Evolutionary conservation across 257 asterid species (phyloP), one percentile per base, ranked within the genome.

Genomic region (Forsythia suspensa): DNA sequence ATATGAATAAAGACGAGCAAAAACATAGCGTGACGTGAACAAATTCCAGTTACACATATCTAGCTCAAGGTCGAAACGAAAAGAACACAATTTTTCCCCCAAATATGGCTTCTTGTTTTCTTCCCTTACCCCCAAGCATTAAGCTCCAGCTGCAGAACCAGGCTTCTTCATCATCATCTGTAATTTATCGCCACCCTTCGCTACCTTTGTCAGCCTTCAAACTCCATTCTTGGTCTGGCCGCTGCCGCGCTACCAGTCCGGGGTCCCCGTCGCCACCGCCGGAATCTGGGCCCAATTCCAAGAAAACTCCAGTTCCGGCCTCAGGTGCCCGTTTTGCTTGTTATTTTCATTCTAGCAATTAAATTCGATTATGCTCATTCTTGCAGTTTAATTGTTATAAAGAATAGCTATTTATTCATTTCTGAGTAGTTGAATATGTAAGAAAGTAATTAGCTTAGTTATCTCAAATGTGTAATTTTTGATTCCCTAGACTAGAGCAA

Each of bases 211-310:
- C 77, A 21, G 48, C 51, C 46, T 57, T 82, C 67, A 86, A 48
- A 72, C 82, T 84, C 81, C 75, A 67, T 78, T 74, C 74, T 1
- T 69, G 84, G 87, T 80, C 76, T 13, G 72, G 73, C 76, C 88
- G 83, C 82, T 89, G 94, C 90, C 78, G 80, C 73, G 90, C 92
- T 41, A 46, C 89, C 76, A 82, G 75, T 78, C 86, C 89, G 4
- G 86, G 81, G 39, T 80, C 86, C 4, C 84, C 86, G 16, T 37
- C 76, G 9, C 76, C 84, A 1, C 87, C 85, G 36, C 88, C 92
- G 5, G 83, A 85, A 36, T 76, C 91, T 77, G 95, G 89, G 66
- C 90, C 97, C 3, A 93, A 92, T 4, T 39, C 89, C 37, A 80
- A 78, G 2, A 73, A 84, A 16, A 52, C 71, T 15, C 66, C 77